Evolutionary conservation across 1,284 basidiomycete species (phyloP), one percentile per base, ranked within the genome.

Genomic region (Boletellus deceptivus): DNA sequence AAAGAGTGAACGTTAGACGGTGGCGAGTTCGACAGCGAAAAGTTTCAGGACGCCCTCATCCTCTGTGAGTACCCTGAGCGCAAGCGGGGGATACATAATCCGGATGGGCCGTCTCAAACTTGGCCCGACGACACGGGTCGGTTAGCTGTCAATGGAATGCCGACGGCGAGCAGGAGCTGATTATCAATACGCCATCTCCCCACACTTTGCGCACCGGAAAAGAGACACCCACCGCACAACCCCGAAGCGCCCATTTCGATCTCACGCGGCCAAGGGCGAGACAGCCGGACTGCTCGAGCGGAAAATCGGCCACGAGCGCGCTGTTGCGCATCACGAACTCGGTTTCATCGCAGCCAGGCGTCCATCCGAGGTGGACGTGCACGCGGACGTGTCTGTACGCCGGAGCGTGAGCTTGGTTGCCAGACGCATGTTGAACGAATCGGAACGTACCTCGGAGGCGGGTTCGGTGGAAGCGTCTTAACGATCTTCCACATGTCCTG

Each of bases 361-460:
- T 33, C 65, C 67, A 67, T 3, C 57, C 63, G 17, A 63, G 40
- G 38, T 67, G 66, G 18, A 70, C 38, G 17, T 68, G 67, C 9
- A 67, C 65, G 31, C 68, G 65, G 42, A 70, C 53, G 39, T 70
- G 63, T 53, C 68, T 70, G 43, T 13, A 31, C 13, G 29, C 29
- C 14, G 13, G 29, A 14, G 13, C 29, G 29, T 31, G 13, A 31
- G 29, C 13, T 31, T 14, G 29, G 13, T 14, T 14, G 29, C 29
- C 13, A 31, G 29, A 27, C 25, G 25, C 25, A 9, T 27, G 25
- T 27, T 10, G 25, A 27, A 27, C 25, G 25, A 9, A 9, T 27
- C 24, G 29, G 36, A 14, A 49, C 63, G 16, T 29, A 69, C 64
- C 51, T 49, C 3, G 59, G 52, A 22, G 61, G 64, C 3, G 63